Conservation (phyloP, 495 filamentous ascomycete species). For the Neurospora cerealis region DNA sequence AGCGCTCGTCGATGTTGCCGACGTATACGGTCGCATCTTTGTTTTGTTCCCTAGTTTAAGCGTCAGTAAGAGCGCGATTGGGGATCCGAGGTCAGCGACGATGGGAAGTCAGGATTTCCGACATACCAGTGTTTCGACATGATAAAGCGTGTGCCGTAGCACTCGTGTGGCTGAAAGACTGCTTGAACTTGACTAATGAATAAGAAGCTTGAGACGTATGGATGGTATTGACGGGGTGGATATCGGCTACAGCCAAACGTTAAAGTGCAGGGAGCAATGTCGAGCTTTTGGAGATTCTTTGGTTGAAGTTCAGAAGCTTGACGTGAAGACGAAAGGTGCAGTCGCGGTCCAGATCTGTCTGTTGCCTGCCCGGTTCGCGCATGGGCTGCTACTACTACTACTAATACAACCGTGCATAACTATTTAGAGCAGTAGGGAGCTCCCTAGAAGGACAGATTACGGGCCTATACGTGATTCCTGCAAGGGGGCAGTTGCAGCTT, state of each 20-base stretch:
- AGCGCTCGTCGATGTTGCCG: constrained; percentile 95
- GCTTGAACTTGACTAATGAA: not conserved
- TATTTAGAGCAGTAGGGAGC: not conserved
- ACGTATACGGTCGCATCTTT: constrained; percentile 98
- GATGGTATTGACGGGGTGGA: not conserved
- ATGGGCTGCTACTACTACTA: not conserved
- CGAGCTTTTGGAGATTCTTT: not conserved
- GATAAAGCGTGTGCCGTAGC: not conserved
- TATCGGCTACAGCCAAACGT: not conserved
- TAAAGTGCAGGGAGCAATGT: not conserved
- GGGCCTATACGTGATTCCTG: not conserved
- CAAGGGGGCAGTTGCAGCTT: not conserved
- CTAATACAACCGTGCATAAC: not conserved
- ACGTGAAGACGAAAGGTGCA: not conserved
- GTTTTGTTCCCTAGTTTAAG: constrained; percentile 75
- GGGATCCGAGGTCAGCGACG: not conserved
- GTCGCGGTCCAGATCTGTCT: not conserved
- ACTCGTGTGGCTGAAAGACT: not conserved
- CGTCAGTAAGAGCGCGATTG: not conserved
- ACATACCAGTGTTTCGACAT: constrained; percentile 62
- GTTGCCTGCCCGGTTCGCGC: not conserved
- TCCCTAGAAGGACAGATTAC: accelerated
- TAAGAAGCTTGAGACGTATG: not conserved
- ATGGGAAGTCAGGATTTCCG: not conserved
- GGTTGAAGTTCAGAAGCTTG: not conserved